Evolutionary conservation across 306 rosid genomes (phyloP), one percentile per base, ranked within the genome.

Genomic region (Glycine tomentella): DNA sequence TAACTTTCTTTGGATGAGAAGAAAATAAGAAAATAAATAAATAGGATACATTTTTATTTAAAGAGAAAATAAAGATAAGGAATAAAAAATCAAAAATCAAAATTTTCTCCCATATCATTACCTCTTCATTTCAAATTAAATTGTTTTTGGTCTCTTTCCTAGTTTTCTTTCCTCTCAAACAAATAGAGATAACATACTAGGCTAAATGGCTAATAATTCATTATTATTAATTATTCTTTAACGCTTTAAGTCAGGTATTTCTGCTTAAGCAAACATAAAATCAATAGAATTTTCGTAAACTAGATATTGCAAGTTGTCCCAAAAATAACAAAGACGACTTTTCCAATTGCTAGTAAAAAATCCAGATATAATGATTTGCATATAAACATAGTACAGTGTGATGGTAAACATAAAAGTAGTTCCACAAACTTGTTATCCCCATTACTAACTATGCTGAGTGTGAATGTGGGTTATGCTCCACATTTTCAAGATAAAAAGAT

Each of bases 381-480:
- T 64, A 76, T 59, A 69, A 76, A 70, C 76, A 83, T 70, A 72
- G 72, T 12, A 72, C 40, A 34, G 42, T 10, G 36, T 38, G 69
- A 69, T 50, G 74, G 75, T 80, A 59, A 62, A 80, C 74, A 80
- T 51, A 51, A 64, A 46, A 67, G 69, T 13, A 59, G 52, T 75
- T 76, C 45, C 74, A 76, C 77, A 76, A 65, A 77, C 59, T 62
- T 74, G 42, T 40, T 20, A 67, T 57, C 70, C 66, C 50, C 82
- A 68, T 61, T 68, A 71, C 69, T 25, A 48, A 63, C 20, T 9
- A 5, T 50, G 33, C 49, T n/a, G 14, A 9, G 8, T 57, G 31
- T 36, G 40, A 25, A 25, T 25, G 31, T 25, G 31, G 31, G 31
- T 25, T 25, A 8, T 36, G 40, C 31, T 52, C 44, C 71, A 36